Conservation (phyloP, 2,329 filamentous ascomycete genomes). For the Fonsecaea pugnacius region DNA sequence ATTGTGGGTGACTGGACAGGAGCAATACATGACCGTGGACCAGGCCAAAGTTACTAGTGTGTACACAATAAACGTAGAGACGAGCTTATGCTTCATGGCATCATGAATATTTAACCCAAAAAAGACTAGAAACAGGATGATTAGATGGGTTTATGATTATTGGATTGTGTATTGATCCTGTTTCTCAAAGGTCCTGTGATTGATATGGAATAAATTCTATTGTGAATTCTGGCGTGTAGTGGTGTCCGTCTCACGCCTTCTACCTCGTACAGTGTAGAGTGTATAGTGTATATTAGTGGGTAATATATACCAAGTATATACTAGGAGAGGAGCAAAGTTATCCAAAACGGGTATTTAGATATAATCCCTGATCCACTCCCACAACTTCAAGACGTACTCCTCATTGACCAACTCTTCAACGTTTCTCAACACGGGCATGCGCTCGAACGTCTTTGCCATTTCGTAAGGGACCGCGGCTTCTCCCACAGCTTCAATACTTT, state of each 20-base stretch:
- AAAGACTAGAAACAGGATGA: background rate
- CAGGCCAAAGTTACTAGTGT: background rate
- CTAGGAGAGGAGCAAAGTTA: background rate
- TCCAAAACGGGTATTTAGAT: conserved; percentile 1
- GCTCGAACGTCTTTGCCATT: conserved; percentile 20
- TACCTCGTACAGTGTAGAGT: no score
- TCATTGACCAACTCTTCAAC: conserved; percentile 15
- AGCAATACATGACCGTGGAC: background rate
- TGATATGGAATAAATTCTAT: background rate
- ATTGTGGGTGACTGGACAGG: background rate
- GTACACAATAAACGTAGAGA: conserved; percentile 18
- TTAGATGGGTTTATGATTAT: background rate
- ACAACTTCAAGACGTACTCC: conserved; percentile 29
- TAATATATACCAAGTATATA: no score
- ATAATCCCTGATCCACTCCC: conserved; percentile 33
- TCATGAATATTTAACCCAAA: conserved; percentile 6
- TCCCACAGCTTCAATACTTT: background rate
- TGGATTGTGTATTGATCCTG: background rate
- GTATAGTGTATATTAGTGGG: no score
- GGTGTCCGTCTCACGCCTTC: no score
- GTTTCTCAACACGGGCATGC: conserved; percentile 19
- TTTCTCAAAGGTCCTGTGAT: background rate
- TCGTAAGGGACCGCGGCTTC: conserved; percentile 3
- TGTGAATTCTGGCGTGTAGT: no score
- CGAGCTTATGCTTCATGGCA: conserved; percentile 14